Evolutionary conservation across 129 eudicot genomes (phyloP).

Genomic region (Cynara cardunculus): DNA sequence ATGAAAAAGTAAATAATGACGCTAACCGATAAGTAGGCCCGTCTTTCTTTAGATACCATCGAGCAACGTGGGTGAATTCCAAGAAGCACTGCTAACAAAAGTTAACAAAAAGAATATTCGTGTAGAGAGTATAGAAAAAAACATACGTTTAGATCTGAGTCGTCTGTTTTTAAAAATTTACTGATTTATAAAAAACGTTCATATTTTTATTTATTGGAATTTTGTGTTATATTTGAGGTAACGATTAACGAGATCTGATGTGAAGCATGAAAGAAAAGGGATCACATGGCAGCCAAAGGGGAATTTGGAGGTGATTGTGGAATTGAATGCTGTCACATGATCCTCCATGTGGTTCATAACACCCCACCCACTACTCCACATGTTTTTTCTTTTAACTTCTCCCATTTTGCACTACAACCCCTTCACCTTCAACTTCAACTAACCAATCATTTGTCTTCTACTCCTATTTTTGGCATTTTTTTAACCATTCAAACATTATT

Average conservation of each 20-base stretch:
- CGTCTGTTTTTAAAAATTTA: neutral
- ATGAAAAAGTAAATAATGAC: neutral
- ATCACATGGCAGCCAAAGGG: constrained; percentile 28
- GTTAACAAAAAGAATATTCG: neutral
- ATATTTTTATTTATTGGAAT: neutral
- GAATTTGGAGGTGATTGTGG: constrained; percentile 8
- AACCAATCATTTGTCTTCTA: neutral
- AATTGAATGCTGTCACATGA: constrained; percentile 30
- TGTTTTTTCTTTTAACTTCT: constrained; percentile 5
- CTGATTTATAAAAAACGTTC: neutral
- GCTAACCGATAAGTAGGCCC: neutral
- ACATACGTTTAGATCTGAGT: neutral
- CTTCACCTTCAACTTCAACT: neutral
- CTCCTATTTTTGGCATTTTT: neutral
- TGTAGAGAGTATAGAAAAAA: neutral
- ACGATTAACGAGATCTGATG: constrained; percentile 20
- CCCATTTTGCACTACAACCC: neutral
- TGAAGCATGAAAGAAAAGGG: constrained; percentile 15
- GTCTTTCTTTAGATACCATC: neutral
- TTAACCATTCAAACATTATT: neutral
- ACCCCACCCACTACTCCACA: constrained; percentile 33
- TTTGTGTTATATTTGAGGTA: too few species aligned
- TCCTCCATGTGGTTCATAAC: constrained; percentile 30
- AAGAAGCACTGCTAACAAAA: neutral
- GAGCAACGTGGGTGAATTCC: neutral